A percentile compares a stretch with the other conserved stretches of the same genome.
Evolutionary conservation across 2,329 filamentous ascomycete genomes (phyloP).

Genomic region (Mycosphaerella sp.): DNA sequence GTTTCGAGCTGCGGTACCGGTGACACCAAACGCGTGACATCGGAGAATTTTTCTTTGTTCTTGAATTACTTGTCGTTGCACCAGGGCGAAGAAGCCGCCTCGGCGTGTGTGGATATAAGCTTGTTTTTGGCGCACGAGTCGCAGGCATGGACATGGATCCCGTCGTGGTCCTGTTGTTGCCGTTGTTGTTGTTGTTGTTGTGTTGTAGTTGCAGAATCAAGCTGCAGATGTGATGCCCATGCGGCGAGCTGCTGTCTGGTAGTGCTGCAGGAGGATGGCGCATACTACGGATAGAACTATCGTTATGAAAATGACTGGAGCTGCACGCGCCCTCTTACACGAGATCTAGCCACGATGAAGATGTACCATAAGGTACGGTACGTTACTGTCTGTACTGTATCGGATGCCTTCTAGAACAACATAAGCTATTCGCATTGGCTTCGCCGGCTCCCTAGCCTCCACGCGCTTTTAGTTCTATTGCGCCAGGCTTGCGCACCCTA

Average conservation of each 20-base stretch:
- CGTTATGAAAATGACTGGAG: neutral
- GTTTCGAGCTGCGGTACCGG: neutral
- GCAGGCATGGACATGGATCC: neutral
- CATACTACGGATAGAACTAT: neutral
- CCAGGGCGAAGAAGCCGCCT: neutral
- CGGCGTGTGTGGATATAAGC: neutral
- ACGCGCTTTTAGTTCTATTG: no score
- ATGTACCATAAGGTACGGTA: no score
- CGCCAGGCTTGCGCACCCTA: no score
- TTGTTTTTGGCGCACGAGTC: neutral
- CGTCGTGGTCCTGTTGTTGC: neutral
- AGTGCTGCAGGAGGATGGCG: neutral
- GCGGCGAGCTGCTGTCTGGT: neutral
- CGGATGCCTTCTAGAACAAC: no score
- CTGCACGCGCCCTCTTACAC: neutral
- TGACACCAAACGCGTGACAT: neutral
- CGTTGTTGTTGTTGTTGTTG: neutral
- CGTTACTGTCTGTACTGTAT: no score
- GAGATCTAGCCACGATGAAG: no score
- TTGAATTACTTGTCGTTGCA: neutral
- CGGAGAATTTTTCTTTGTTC: neutral
- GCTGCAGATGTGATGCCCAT: neutral
- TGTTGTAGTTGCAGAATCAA: neutral
- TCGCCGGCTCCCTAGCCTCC: no score
- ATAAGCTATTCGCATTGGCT: no score